These are phyloP conservation scores for Alternaria consortialis DNA, from an alignment of 2,329 filamentous ascomycete genomes.

Conservation along the genomic window DNA sequence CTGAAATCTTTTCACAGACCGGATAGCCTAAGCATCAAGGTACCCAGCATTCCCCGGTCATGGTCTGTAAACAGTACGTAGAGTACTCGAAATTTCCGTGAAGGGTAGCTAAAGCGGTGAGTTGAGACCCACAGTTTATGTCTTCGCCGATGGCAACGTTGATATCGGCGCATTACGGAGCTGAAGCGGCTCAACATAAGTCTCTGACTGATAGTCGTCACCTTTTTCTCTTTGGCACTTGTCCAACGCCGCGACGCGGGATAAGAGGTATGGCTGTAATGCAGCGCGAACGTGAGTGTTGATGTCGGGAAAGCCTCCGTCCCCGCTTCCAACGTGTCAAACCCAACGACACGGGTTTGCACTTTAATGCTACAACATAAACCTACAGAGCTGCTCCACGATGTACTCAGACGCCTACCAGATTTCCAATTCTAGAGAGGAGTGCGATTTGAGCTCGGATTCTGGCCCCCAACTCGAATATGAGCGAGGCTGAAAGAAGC, in stretches of 20 bases:
- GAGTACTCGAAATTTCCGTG: neutral
- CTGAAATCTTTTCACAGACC: neutral
- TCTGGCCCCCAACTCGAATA: slow-evolving; percentile 24
- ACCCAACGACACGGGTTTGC: neutral
- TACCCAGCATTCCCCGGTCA: slow-evolving; percentile 1
- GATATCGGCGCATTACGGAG: slow-evolving; percentile 10
- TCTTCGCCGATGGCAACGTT: slow-evolving; percentile 5
- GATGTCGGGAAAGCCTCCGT: slow-evolving; percentile 6
- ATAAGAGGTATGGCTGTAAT: slow-evolving; percentile 9
- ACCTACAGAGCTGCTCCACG: slow-evolving; percentile 1
- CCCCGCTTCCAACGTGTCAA: neutral
- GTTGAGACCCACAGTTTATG: slow-evolving; percentile 11
- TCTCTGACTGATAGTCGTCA: neutral
- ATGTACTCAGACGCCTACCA: neutral
- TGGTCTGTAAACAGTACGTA: neutral
- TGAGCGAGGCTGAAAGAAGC: slow-evolving; percentile 20
- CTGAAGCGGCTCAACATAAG: slow-evolving; percentile 3
- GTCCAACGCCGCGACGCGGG: slow-evolving; percentile 10
- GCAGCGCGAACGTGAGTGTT: slow-evolving; percentile 1
- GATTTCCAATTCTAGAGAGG: neutral
- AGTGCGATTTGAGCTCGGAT: neutral
- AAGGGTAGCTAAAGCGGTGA: slow-evolving; percentile 16
- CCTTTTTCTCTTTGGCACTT: neutral
- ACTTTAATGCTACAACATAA: neutral
- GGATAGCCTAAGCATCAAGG: slow-evolving; percentile 2